Evolutionary conservation across 257 asterid genomes (phyloP), one percentile per base, ranked within the genome.

Genomic region (Lycium barbarum): DNA sequence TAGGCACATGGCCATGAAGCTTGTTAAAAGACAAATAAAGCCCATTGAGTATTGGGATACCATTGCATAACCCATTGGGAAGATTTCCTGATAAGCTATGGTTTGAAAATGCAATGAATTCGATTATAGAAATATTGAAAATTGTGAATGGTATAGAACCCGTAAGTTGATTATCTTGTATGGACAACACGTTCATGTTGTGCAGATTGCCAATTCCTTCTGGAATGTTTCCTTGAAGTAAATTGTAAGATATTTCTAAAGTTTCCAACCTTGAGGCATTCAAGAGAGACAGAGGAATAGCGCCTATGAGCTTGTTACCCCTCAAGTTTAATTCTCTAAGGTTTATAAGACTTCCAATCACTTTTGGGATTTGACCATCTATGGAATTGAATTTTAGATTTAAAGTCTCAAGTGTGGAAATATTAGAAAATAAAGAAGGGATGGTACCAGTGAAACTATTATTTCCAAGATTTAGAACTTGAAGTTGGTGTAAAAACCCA

Each of bases 381-480:
- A 62, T 22, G 22, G 68, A 81, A 43, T n/a, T 79, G 33, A 18
- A 66, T 47, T 15, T 66, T 49, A 86, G 13, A 51, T 65, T 62
- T 63, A 84, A 15, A 12, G 80, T 57, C 49, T 67, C 55, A 1
- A 87, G 79, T 3, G 61, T 63, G 4, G 87, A 59, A 9, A 67
- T 26, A 26, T 84, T 87, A 33, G 33, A 57, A 40, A 83, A 36
- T 4, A 70, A 11, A 54, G 82, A 76, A 13, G 85, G 54, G 43
- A 79, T 63, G 2, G 22, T 15, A 12, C 89, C 87, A 5, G 85
- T 66, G 53, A 86, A 84, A 14, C 61, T 35, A 51, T 87, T 84
- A 40, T 14, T 54, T 55, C 80, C 72, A 22, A 84, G 89, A 70
- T n/a, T 67, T 83, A 88, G 65, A 33, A 78, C 79, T 68, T 83